Conservation (phyloP, 129 eudicot genomes). For the Lonicera japonica region DNA sequence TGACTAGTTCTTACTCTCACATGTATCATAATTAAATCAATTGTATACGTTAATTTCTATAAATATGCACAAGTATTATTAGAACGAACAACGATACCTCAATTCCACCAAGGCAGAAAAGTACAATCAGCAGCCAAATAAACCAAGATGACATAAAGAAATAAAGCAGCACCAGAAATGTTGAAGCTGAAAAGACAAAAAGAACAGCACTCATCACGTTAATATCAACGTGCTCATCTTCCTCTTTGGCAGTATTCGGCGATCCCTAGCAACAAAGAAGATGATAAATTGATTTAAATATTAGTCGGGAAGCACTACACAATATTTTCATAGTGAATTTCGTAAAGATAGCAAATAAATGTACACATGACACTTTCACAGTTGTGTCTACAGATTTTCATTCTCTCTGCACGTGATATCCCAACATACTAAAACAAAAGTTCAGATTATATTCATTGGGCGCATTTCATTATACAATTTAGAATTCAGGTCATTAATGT, state of each 20-base stretch:
- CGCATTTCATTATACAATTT: too few species aligned
- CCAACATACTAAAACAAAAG: too few species aligned
- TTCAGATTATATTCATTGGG: too few species aligned
- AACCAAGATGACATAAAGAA: conserved; percentile 92
- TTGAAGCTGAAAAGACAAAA: conserved; percentile 82
- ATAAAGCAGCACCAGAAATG: conserved; percentile 78
- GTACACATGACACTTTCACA: too few species aligned
- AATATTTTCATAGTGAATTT: too few species aligned
- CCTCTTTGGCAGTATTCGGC: conserved; percentile 28
- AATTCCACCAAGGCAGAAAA: conserved; percentile 84
- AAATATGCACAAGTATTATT: background rate
- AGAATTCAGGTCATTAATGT: too few species aligned
- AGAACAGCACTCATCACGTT: conserved; percentile 61
- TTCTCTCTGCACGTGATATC: too few species aligned
- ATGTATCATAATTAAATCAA: too few species aligned
- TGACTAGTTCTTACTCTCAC: too few species aligned
- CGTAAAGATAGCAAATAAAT: too few species aligned
- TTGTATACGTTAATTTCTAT: too few species aligned
- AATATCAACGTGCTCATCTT: conserved; percentile 57
- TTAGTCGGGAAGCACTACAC: background rate
- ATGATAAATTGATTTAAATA: background rate
- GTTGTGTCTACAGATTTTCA: too few species aligned
- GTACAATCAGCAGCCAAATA: conserved; percentile 76
- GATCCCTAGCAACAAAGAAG: conserved; percentile 25
- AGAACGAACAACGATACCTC: conserved; percentile 42